These are phyloP conservation scores for Polysphondylium violaceum DNA, from an alignment of 78 protist species.

Conservation along the genomic window DNA sequence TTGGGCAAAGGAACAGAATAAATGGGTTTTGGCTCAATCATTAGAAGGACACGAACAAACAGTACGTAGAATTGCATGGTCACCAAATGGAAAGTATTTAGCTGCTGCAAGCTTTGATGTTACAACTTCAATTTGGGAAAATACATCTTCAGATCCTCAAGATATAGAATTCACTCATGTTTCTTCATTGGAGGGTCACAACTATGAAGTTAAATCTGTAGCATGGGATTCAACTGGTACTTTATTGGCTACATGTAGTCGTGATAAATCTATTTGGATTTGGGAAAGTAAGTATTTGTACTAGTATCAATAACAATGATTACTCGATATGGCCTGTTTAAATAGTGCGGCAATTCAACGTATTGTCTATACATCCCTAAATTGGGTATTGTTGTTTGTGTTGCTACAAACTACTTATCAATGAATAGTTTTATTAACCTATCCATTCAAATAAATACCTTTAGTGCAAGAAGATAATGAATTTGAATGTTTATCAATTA, in stretches of 20 bases:
- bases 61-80: conserved; percentile 89
- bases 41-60: conserved; percentile 87
- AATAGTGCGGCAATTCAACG: too few relatives aligned
- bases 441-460: not conserved
- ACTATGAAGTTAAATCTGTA: conserved; percentile 94
- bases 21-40: conserved; percentile 13
- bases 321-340: not conserved
- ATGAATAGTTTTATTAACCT: too few relatives aligned
- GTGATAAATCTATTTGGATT: conserved; percentile 97
- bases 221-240: conserved; percentile 88
- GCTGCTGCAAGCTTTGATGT: conserved; percentile 92
- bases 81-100: conserved; percentile 83
- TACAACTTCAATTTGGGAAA: conserved; percentile 83
- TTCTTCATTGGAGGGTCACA: conserved; percentile 96
- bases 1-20: conserved; percentile 51
- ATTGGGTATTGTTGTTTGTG: not conserved
- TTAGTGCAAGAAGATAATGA: conserved; percentile 86
- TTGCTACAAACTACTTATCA: not conserved
- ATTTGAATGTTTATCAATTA: conserved; percentile 92
- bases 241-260: conserved; percentile 95
- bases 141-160: not conserved
- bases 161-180: conserved; percentile 71
- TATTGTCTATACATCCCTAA: too few relatives aligned
- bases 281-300: conserved; percentile 87
- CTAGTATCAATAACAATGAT: not conserved